A percentile compares a stretch with the other conserved stretches of the same genome.
Evolutionary conservation across 441 rosid genomes (phyloP).

Genomic region (Metrosideros polymorpha): DNA sequence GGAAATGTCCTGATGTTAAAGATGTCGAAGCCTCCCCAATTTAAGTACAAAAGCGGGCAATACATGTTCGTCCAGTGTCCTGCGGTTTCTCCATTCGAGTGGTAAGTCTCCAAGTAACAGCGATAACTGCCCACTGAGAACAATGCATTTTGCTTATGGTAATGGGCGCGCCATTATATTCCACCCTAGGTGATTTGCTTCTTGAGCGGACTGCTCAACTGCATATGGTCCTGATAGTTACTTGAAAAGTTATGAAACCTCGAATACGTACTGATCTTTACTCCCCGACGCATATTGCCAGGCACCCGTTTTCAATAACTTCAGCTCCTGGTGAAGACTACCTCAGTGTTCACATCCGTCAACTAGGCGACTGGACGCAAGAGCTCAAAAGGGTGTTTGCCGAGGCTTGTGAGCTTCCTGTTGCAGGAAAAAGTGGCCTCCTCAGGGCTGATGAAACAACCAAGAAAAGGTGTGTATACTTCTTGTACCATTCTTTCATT

Average conservation of each 20-base stretch:
- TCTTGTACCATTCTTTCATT: background rate
- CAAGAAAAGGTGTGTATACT: slow-evolving; percentile 42
- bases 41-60: slow-evolving; percentile 62
- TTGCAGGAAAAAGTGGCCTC: slow-evolving; percentile 83
- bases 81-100: slow-evolving; percentile 59
- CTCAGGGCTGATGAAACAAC: slow-evolving; percentile 83
- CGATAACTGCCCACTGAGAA: background rate
- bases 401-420: slow-evolving; percentile 65
- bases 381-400: slow-evolving; percentile 72
- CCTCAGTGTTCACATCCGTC: slow-evolving; percentile 89
- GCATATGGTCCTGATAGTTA: background rate
- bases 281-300: slow-evolving; percentile 9
- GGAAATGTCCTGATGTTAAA: slow-evolving; percentile 55
- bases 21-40: slow-evolving; percentile 61
- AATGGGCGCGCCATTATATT: background rate
- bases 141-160: background rate
- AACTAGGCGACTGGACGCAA: slow-evolving; percentile 93
- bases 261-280: background rate
- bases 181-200: background rate
- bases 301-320: slow-evolving; percentile 99
- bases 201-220: background rate
- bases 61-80: slow-evolving; percentile 68
- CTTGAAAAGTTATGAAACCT: background rate
- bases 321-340: slow-evolving; percentile 87
- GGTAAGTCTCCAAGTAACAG: slow-evolving; percentile 18